Conservation (phyloP, 192 early-diverging fungal species). For the Coemansia aciculifera region DNA sequence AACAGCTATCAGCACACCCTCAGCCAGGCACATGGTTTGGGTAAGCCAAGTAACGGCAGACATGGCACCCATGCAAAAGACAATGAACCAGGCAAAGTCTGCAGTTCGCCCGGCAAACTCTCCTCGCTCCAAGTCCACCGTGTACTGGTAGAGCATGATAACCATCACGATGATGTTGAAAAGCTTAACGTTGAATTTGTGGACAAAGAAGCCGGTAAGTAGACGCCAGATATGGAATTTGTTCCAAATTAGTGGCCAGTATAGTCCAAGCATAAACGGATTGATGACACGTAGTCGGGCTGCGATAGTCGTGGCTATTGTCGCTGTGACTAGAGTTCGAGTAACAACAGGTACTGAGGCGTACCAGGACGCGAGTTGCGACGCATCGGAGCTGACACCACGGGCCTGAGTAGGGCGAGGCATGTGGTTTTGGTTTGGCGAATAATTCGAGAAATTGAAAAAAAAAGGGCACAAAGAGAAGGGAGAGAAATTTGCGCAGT, state of each 20-base stretch:
- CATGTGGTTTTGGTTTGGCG: background rate
- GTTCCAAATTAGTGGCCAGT: constrained; percentile 56
- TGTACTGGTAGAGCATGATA: constrained; percentile 77
- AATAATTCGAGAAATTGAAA: constrained; percentile 1
- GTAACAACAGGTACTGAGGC: constrained; percentile 22
- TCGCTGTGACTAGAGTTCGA: constrained; percentile 16
- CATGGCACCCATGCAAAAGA: constrained; percentile 54
- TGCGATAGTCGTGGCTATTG: constrained; percentile 13
- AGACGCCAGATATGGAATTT: constrained; percentile 79
- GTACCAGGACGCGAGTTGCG: constrained; percentile 32
- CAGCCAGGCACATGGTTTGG: constrained; percentile 12
- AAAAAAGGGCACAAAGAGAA: background rate
- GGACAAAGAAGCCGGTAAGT: constrained; percentile 65
- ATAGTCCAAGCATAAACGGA: constrained; percentile 50
- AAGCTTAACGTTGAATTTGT: constrained; percentile 58
- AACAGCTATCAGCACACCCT: constrained; percentile 62
- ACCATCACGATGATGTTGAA: constrained; percentile 73
- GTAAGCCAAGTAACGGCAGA: constrained; percentile 32
- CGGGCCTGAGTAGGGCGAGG: constrained; percentile 8
- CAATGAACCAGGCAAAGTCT: constrained; percentile 78
- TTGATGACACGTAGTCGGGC: constrained; percentile 11
- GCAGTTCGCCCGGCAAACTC: constrained; percentile 68
- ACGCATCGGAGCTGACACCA: constrained; percentile 23
- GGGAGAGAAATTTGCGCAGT: background rate
- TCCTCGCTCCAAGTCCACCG: constrained; percentile 66